Evolutionary conservation across 129 eudicot genomes (phyloP).

Genomic region (Lactuca saligna): DNA sequence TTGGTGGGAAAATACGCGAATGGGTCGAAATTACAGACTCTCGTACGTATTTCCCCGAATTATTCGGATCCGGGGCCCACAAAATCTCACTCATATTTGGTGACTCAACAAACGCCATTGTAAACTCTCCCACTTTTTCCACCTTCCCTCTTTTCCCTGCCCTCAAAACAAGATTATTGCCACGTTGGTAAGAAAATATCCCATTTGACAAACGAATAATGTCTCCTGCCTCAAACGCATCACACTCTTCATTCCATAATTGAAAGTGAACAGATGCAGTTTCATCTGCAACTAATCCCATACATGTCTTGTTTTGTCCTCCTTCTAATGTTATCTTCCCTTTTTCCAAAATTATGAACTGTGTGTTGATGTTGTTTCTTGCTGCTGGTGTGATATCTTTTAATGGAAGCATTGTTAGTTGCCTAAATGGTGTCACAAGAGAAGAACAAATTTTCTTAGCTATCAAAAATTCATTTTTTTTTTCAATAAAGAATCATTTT

Average conservation of each 20-base stretch:
- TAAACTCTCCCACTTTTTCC: conserved; percentile 73
- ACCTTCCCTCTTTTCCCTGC: conserved; percentile 73
- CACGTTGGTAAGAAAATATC: conserved; percentile 62
- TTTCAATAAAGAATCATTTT: too few relatives aligned
- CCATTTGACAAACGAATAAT: conserved; percentile 53
- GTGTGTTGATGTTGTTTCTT: conserved; percentile 58
- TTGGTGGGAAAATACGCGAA: conserved; percentile 52
- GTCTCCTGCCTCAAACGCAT: conserved; percentile 70
- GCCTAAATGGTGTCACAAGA: conserved; percentile 12
- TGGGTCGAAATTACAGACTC: conserved; percentile 46
- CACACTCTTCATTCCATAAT: conserved; percentile 83
- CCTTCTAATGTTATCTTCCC: conserved; percentile 44
- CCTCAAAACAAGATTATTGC: conserved; percentile 51
- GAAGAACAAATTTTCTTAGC: background rate
- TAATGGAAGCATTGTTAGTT: conserved; percentile 28
- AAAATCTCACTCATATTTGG: conserved; percentile 78
- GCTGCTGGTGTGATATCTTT: conserved; percentile 69
- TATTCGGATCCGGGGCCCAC: conserved; percentile 57
- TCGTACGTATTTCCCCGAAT: conserved; percentile 48
- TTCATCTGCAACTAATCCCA: conserved; percentile 74
- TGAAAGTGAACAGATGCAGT: conserved; percentile 90
- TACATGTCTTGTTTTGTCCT: conserved; percentile 52
- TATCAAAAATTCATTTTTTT: background rate
- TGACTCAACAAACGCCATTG: conserved; percentile 62
- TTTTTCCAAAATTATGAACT: conserved; percentile 64